phyloP scores from a whole-genome alignment of 2,329 filamentous ascomycete genomes.

The Pseudogymnoascus sp. region DNA sequence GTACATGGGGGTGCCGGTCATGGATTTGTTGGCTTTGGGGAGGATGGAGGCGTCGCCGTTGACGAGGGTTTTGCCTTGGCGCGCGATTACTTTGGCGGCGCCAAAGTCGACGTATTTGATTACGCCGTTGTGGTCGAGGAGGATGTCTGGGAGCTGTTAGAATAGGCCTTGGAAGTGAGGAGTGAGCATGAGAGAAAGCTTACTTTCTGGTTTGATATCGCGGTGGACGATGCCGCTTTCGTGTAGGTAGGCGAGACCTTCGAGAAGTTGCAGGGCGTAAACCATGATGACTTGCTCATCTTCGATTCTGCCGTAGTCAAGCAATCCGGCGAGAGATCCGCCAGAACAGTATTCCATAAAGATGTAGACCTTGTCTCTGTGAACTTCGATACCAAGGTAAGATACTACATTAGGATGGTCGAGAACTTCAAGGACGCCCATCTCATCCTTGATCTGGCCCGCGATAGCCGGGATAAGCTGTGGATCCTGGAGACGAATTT shows the following conservation, averaged over 20 bases:
- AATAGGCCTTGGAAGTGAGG: conserved; percentile 4
- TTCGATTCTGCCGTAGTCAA: conserved; percentile 94
- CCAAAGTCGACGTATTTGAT: conserved; percentile 99
- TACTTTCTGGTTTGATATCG: conserved; percentile 95
- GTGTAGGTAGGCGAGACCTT: conserved; percentile 89
- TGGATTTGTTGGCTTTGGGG: conserved; percentile 68
- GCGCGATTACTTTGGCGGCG: conserved; percentile 91
- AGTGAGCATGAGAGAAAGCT: conserved; percentile 31
- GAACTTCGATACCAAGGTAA: conserved; percentile 96
- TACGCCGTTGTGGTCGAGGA: conserved; percentile 93
- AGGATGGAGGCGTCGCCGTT: conserved; percentile 47
- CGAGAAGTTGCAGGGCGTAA: conserved; percentile 86
- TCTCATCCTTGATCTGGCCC: conserved; percentile 89
- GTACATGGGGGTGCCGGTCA: conserved; percentile 99
- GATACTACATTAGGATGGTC: conserved; percentile 97
- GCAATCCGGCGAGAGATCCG: conserved; percentile 76
- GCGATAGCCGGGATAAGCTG: conserved; percentile 92
- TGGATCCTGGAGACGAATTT: conserved; percentile 93
- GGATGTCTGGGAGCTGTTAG: conserved; percentile 55
- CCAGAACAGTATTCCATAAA: conserved; percentile 99
- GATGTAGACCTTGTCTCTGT: conserved; percentile 98
- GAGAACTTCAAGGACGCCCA: conserved; percentile 89
- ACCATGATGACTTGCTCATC: conserved; percentile 98
- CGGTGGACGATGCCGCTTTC: conserved; percentile 87
- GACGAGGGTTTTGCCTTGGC: conserved; percentile 80